A percentile compares a stretch with the other conserved stretches of the same genome.
These are phyloP conservation scores for Kluyveromyces siamensis DNA, from an alignment of 805 yeast genomes.

Conservation along the genomic window DNA sequence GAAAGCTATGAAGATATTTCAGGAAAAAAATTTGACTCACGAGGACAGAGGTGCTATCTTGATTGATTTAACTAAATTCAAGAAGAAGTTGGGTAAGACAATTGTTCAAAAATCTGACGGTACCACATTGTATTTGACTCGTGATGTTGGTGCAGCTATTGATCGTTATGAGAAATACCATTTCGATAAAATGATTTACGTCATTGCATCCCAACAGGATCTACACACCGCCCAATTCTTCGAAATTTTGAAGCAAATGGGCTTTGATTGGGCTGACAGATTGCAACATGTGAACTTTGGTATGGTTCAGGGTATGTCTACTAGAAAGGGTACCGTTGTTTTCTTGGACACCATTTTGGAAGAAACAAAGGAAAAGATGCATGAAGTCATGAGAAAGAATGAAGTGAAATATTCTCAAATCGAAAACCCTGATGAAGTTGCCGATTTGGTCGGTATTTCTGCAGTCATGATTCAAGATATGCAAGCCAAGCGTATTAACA, in stretches of 20 bases:
- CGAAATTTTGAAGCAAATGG: slow-evolving; percentile 87
- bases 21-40: slow-evolving; percentile 59
- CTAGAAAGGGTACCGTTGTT: slow-evolving; percentile 98
- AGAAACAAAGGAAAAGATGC: slow-evolving; percentile 90
- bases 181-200: slow-evolving; percentile 94
- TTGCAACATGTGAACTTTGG: slow-evolving; percentile 88
- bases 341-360: slow-evolving; percentile 89
- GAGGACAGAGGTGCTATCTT: slow-evolving; percentile 89
- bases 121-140: slow-evolving; percentile 84
- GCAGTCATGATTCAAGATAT: slow-evolving; percentile 99
- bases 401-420: slow-evolving; percentile 86
- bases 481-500: slow-evolving; percentile 94
- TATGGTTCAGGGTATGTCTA: slow-evolving; percentile 97
- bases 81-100: slow-evolving; percentile 88
- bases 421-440: slow-evolving; percentile 87
- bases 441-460: slow-evolving; percentile 90
- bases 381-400: slow-evolving; percentile 90
- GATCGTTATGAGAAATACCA: slow-evolving; percentile 76
- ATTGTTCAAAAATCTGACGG: slow-evolving; percentile 93
- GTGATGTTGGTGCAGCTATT: slow-evolving; percentile 95
- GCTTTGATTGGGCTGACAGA: slow-evolving; percentile 74
- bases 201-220: slow-evolving; percentile 94
- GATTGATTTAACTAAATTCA: slow-evolving; percentile 74
- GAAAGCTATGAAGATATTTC: slow-evolving; percentile 51
- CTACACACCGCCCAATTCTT: slow-evolving; percentile 89